These are phyloP conservation scores for Magnusiomyces starmeri DNA, from an alignment of 1,139 yeast species.

Conservation along the genomic window DNA sequence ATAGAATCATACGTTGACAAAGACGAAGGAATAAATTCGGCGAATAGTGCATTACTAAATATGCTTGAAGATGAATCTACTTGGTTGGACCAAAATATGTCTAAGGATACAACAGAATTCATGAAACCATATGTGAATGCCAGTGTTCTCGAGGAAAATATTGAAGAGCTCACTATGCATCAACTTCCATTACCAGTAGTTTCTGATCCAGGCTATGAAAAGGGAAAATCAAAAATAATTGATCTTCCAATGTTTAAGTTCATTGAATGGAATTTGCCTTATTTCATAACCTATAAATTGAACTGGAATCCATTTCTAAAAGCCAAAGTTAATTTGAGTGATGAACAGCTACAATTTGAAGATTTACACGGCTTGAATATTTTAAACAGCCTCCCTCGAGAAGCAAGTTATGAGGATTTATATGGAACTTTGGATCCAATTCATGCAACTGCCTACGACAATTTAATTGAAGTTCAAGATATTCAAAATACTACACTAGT, in stretches of 20 bases:
- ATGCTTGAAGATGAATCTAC: not conserved
- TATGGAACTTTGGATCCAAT: not conserved
- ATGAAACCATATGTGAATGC: constrained; percentile 4
- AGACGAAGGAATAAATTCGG: not conserved
- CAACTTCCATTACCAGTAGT: constrained; percentile 11
- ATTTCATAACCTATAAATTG: constrained; percentile 7
- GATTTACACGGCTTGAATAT: not conserved
- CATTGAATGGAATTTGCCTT: constrained; percentile 13
- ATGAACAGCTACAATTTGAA: not conserved
- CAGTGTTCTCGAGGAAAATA: constrained; percentile 4
- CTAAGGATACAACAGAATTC: not conserved
- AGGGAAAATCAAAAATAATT: not conserved
- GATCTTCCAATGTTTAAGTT: constrained; percentile 7
- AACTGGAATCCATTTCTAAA: constrained; percentile 15
- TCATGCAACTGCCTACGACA: not conserved
- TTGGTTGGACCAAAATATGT: not conserved
- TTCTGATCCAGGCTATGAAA: not conserved
- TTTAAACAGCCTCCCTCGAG: constrained; percentile 4
- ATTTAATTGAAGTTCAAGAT: not conserved
- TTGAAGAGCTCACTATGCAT: constrained; percentile 4
- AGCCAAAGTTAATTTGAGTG: too few species aligned
- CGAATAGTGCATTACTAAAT: too few species aligned
- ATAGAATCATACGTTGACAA: not conserved
- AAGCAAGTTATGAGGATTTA: not conserved
- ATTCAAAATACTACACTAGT: not conserved